A percentile compares a stretch with the other conserved stretches of the same genome.
Evolutionary conservation across 345 rosid species (phyloP).

Genomic region (Citrus inodora): DNA sequence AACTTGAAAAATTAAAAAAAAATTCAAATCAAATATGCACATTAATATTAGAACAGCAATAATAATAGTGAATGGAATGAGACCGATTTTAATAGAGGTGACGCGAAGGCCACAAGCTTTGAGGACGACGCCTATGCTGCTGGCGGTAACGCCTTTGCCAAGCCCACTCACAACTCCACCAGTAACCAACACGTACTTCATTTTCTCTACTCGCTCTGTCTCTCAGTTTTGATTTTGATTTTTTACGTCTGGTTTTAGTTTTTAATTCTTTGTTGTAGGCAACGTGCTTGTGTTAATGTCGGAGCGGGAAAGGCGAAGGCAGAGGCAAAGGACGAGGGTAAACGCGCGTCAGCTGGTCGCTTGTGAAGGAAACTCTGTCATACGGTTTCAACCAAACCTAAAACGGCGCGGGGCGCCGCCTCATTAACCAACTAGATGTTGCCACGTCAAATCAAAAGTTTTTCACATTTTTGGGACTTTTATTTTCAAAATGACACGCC

Average conservation of each 20-base stretch:
- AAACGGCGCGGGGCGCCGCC: not conserved
- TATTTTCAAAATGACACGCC: too few relatives aligned
- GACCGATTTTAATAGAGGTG: slow-evolving; percentile 96
- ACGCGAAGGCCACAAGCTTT: slow-evolving; percentile 93
- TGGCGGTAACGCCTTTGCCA: slow-evolving; percentile 97
- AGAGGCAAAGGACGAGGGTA: not conserved
- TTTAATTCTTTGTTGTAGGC: slow-evolving; percentile 19
- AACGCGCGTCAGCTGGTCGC: not conserved
- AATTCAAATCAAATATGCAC: not conserved
- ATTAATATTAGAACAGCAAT: not conserved
- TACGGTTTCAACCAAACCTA: not conserved
- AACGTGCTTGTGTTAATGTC: slow-evolving; percentile 44
- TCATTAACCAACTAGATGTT: not conserved
- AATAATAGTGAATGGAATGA: not conserved
- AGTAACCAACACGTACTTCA: slow-evolving; percentile 93
- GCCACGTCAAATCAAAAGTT: not conserved
- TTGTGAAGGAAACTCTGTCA: not conserved
- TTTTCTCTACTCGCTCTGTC: slow-evolving; percentile 15
- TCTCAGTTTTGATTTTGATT: too few relatives aligned
- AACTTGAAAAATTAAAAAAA: not conserved
- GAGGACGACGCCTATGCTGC: slow-evolving; percentile 95
- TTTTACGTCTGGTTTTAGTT: not conserved
- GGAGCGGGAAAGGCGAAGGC: slow-evolving; percentile 22
- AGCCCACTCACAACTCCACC: slow-evolving; percentile 99
- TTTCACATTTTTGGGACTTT: too few relatives aligned